Conservation (phyloP, 2,329 filamentous ascomycete genomes). For the Fusarium humuli region DNA sequence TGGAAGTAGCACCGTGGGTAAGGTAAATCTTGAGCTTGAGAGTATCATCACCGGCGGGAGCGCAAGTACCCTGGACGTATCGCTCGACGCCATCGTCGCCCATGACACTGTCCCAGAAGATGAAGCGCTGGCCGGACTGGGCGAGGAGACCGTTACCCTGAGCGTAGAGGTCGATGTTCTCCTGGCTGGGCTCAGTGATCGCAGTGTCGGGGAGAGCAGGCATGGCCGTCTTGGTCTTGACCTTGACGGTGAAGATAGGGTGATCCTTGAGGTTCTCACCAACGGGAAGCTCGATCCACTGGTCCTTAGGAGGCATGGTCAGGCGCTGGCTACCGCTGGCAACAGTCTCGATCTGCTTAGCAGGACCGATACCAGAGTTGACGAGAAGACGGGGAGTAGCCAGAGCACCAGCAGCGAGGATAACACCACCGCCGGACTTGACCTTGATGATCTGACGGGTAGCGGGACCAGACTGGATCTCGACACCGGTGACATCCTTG, state of each 20-base stretch:
- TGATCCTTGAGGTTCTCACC: slow-evolving; percentile 70
- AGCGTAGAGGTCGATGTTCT: slow-evolving; percentile 50
- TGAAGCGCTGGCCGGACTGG: slow-evolving; percentile 60
- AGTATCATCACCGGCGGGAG: slow-evolving; percentile 55
- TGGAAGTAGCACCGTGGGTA: slow-evolving; percentile 61
- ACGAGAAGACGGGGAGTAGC: slow-evolving; percentile 77
- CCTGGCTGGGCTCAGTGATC: slow-evolving; percentile 45
- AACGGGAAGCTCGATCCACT: slow-evolving; percentile 70
- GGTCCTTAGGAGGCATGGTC: slow-evolving; percentile 61
- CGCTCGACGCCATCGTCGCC: slow-evolving; percentile 54
- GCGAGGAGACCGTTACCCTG: slow-evolving; percentile 55
- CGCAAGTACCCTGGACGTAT: slow-evolving; percentile 60
- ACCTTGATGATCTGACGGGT: slow-evolving; percentile 45
- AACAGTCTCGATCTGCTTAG: slow-evolving; percentile 67
- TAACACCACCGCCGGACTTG: slow-evolving; percentile 57
- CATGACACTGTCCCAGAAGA: slow-evolving; percentile 60
- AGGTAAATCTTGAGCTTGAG: slow-evolving; percentile 63
- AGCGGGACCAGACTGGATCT: slow-evolving; percentile 72
- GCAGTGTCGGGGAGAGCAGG: slow-evolving; percentile 48
- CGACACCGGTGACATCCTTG: slow-evolving; percentile 73
- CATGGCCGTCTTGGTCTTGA: slow-evolving; percentile 57
- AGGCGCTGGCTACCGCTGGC: slow-evolving; percentile 61
- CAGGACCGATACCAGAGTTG: slow-evolving; percentile 70
- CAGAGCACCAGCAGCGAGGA: slow-evolving; percentile 76
- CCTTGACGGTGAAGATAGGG: slow-evolving; percentile 54